Conservation (phyloP, 768 basidiomycete species). For the Suillus americanus region DNA sequence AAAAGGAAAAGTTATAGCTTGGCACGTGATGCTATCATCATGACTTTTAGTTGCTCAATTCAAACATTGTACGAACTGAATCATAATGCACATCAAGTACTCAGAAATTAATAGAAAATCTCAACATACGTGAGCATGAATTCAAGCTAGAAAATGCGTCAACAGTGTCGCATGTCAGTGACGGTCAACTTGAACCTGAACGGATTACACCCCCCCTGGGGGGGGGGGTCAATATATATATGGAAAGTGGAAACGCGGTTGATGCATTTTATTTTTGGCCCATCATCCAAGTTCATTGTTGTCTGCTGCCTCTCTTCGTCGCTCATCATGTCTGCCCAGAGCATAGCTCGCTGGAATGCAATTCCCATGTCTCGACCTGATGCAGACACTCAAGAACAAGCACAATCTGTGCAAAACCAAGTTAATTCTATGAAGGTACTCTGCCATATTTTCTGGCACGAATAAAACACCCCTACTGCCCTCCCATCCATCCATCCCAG, state of each 20-base stretch:
- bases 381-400: slow-evolving; percentile 20
- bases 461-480: slow-evolving; percentile 52
- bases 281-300: neutral
- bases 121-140: neutral
- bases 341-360: slow-evolving; percentile 72
- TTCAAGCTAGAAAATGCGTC: neutral
- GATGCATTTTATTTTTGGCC: neutral
- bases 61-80: neutral
- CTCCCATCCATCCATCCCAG: slow-evolving; percentile 52
- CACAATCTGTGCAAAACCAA: slow-evolving; percentile 17
- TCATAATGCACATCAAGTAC: neutral
- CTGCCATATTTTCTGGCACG: slow-evolving; percentile 47
- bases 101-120: neutral
- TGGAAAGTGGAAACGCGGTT: neutral
- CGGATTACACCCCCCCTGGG: neutral
- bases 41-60: neutral
- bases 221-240: neutral
- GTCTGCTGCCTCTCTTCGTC: neutral
- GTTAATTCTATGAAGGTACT: slow-evolving; percentile 64
- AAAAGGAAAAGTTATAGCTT: neutral
- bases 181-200: neutral
- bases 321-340: slow-evolving; percentile 58
- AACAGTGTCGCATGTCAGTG: too few species aligned
- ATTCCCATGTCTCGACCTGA: slow-evolving; percentile 50
- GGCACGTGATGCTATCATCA: neutral